phyloP scores from a whole-genome alignment of 768 basidiomycete genomes.

The Cystobasidium tubakii region DNA sequence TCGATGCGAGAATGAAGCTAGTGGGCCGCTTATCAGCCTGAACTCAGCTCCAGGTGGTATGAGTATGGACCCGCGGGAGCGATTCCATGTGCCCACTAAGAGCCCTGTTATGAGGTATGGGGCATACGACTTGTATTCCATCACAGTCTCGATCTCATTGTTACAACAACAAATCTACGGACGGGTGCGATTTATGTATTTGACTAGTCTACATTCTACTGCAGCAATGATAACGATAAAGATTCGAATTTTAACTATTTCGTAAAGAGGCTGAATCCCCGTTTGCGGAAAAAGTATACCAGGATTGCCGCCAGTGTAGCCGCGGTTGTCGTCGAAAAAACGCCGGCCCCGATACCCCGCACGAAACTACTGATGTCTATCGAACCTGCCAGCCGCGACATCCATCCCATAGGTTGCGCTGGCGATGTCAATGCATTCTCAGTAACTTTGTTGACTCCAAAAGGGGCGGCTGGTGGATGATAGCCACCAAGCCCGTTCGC shows the following conservation, averaged over 20 bases:
- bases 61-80: no score
- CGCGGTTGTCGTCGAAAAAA: constrained; percentile 33
- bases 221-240: not conserved
- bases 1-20: no score
- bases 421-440: constrained; percentile 17
- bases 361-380: constrained; percentile 25
- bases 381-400: constrained; percentile 5
- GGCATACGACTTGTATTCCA: no score
- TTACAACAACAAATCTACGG: not conserved
- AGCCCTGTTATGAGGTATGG: no score
- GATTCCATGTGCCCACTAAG: no score
- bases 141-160: not conserved
- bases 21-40: no score
- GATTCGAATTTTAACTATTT: not conserved
- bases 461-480: constrained; percentile 20
- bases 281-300: constrained; percentile 23
- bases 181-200: not conserved
- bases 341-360: constrained; percentile 16
- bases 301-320: constrained; percentile 30
- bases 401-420: constrained; percentile 24
- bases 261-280: constrained; percentile 4
- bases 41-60: no score
- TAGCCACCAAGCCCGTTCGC: not conserved
- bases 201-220: not conserved
- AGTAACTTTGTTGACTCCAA: constrained; percentile 30